Percentiles rank a stretch among this genome's conserved stretches.
Conservation (phyloP, 768 basidiomycete species). For the Pulveroboletus sp. region DNA sequence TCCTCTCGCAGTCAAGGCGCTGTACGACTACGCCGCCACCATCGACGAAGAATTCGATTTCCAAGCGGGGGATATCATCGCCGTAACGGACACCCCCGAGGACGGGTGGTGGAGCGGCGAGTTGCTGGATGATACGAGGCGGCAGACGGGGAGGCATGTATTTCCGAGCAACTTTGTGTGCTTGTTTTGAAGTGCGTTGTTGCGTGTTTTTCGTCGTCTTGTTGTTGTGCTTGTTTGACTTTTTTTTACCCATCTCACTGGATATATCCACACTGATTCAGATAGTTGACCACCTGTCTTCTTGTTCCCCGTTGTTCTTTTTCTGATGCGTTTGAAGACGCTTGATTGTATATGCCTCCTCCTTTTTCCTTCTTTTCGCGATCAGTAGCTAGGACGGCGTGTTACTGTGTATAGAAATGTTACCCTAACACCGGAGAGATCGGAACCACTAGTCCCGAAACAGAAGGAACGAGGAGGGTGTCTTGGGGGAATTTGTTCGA, state of each 20-base stretch:
- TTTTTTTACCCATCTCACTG: background rate
- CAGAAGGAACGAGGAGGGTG: no score
- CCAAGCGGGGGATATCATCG: constrained; percentile 92
- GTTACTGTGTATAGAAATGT: no score
- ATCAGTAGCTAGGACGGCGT: no score
- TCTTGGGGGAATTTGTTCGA: no score
- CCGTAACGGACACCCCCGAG: constrained; percentile 89
- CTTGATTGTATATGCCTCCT: no score
- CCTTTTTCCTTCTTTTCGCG: no score
- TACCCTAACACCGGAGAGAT: no score
- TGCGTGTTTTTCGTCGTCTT: background rate
- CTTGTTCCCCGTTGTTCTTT: background rate
- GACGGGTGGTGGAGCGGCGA: constrained; percentile 99
- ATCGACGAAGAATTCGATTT: constrained; percentile 96
- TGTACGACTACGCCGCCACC: constrained; percentile 83
- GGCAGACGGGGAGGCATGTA: constrained; percentile 68
- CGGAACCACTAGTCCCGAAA: no score
- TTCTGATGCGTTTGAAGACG: no score
- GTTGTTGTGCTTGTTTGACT: background rate
- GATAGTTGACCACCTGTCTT: background rate
- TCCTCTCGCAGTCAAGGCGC: constrained; percentile 68
- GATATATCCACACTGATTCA: background rate
- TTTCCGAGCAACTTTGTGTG: constrained; percentile 91
- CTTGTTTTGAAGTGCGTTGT: constrained; percentile 59
- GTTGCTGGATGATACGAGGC: constrained; percentile 70